Evolutionary conservation across 2,329 filamentous ascomycete genomes (phyloP).

Genomic region (Penicillium sp.): DNA sequence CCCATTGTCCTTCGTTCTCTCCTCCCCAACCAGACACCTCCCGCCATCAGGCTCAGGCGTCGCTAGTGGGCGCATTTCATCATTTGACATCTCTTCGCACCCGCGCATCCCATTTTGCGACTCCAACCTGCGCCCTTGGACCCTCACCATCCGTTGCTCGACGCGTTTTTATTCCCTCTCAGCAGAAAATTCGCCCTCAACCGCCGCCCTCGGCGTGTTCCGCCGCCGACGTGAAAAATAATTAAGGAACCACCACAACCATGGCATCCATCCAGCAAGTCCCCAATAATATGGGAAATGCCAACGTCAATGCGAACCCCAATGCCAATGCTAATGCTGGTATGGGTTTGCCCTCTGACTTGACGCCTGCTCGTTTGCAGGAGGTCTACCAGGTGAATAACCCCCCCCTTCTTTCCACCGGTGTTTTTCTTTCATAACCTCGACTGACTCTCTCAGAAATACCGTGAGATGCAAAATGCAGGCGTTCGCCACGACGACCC

Average conservation of each 20-base stretch:
- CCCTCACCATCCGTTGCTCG: slow-evolving; percentile 15
- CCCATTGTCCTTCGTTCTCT: background rate
- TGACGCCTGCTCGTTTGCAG: slow-evolving; percentile 74
- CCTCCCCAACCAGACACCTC: background rate
- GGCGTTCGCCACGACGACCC: slow-evolving; percentile 79
- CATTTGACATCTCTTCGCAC: slow-evolving; percentile 4
- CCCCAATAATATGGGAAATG: slow-evolving; percentile 19
- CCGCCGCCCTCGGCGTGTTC: background rate
- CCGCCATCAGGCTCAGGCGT: background rate
- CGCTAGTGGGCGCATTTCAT: slow-evolving; percentile 11
- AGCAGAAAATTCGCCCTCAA: background rate
- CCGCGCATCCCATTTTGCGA: slow-evolving; percentile 4
- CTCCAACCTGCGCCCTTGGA: background rate
- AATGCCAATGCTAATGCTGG: slow-evolving; percentile 65
- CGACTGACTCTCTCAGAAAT: slow-evolving; percentile 63
- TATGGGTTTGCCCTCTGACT: slow-evolving; percentile 59
- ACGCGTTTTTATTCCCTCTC: slow-evolving; percentile 20
- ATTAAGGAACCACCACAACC: slow-evolving; percentile 27
- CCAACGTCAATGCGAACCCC: slow-evolving; percentile 66
- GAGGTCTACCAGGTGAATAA: slow-evolving; percentile 58
- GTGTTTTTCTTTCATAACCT: slow-evolving; percentile 5
- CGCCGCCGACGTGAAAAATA: background rate
- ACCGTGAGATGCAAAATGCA: slow-evolving; percentile 79
- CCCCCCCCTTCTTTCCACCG: background rate
- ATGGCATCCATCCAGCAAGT: slow-evolving; percentile 74